A percentile compares a stretch with the other conserved stretches of the same genome.
These are phyloP conservation scores for Pachysolen tannophilus DNA, from an alignment of 805 yeast genomes.

Conservation along the genomic window DNA sequence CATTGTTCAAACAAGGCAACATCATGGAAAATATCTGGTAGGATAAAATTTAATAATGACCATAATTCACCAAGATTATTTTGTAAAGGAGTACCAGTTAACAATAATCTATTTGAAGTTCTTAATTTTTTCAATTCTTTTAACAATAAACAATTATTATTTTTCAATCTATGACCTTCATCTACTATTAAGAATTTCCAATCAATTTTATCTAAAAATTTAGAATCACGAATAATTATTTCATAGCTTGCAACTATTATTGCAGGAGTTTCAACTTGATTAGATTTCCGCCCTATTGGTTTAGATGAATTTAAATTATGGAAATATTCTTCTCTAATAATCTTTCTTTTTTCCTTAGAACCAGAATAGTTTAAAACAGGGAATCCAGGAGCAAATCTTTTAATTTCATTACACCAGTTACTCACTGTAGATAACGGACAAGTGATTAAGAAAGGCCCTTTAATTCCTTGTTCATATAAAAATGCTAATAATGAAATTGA, in stretches of 20 bases:
- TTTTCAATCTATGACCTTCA: constrained; percentile 92
- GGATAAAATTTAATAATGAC: constrained; percentile 83
- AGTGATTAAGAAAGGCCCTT: constrained; percentile 71
- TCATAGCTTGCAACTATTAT: constrained; percentile 81
- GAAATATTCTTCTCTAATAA: constrained; percentile 25
- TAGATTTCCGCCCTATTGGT: not conserved
- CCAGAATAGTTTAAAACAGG: constrained; percentile 63
- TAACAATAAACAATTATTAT: constrained; percentile 70
- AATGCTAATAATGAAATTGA: constrained; percentile 74
- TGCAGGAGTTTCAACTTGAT: constrained; percentile 25
- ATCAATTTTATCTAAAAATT: constrained; percentile 36
- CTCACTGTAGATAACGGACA: constrained; percentile 81
- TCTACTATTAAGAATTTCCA: constrained; percentile 91
- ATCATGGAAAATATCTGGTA: constrained; percentile 92
- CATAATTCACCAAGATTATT: constrained; percentile 86
- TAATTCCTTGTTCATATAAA: constrained; percentile 67
- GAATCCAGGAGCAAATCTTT: constrained; percentile 63
- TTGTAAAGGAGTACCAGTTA: constrained; percentile 97
- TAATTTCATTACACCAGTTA: constrained; percentile 76
- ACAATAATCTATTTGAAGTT: constrained; percentile 63
- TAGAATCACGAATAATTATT: constrained; percentile 61
- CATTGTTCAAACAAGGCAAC: constrained; percentile 84
- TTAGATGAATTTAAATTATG: constrained; percentile 2
- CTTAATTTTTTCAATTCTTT: constrained; percentile 59
- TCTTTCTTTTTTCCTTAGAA: constrained; percentile 43